A percentile compares a stretch with the other conserved stretches of the same genome.
Evolutionary conservation across 202 grass and related monocot species (phyloP).

Genomic region (Zizania palustris): DNA sequence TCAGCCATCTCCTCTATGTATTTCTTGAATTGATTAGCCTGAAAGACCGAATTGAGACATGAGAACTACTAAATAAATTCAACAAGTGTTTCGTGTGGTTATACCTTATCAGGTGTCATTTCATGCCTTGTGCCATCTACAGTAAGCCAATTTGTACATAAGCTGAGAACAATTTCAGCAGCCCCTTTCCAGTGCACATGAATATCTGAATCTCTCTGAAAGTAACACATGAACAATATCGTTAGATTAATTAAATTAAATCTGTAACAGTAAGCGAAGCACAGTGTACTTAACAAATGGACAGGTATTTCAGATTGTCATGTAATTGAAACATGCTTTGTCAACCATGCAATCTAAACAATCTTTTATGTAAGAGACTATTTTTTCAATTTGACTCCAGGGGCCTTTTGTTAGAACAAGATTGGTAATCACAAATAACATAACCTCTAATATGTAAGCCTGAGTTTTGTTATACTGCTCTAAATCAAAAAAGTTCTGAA

Average conservation of each 20-base stretch:
- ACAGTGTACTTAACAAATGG: background rate
- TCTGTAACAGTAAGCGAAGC: constrained; percentile 26
- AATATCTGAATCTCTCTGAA: constrained; percentile 71
- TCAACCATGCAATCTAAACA: constrained; percentile 13
- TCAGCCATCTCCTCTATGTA: constrained; percentile 79
- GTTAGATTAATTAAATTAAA: constrained; percentile 24
- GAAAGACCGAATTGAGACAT: constrained; percentile 32
- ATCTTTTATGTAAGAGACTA: background rate
- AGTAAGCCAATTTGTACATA: constrained; percentile 76
- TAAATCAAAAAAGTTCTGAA: constrained; percentile 17
- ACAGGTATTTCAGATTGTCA: background rate
- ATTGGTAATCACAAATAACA: constrained; percentile 12
- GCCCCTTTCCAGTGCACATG: constrained; percentile 95
- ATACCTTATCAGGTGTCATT: constrained; percentile 75
- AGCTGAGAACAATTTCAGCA: constrained; percentile 80
- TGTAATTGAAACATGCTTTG: constrained; percentile 2
- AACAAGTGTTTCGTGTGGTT: background rate
- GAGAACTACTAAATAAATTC: constrained; percentile 28
- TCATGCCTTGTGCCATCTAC: constrained; percentile 56
- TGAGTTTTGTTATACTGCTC: constrained; percentile 20
- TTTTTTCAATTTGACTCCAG: background rate
- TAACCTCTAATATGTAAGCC: background rate
- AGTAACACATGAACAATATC: constrained; percentile 36
- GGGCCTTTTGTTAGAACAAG: background rate
- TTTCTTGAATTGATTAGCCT: constrained; percentile 71